A percentile compares a stretch with the other conserved stretches of the same genome.
phyloP scores from a whole-genome alignment of 2,329 filamentous ascomycete species.

The Zymoseptoria pseudotritici region DNA sequence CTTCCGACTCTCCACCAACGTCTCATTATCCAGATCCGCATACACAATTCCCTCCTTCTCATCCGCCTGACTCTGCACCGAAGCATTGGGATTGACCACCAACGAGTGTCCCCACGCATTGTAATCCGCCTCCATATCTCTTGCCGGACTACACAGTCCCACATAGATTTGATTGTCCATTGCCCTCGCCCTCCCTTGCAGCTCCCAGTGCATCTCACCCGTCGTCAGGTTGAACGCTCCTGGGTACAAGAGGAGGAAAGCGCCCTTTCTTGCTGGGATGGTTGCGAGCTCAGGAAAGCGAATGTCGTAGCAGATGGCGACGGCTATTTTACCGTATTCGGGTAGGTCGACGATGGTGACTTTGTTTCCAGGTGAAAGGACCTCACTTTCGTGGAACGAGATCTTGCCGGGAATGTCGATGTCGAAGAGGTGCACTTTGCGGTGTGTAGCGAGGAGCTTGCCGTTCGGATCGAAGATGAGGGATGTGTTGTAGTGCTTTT shows the following conservation, averaged over 20 bases:
- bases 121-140: conserved; percentile 70
- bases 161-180: conserved; percentile 95
- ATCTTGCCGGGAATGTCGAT: conserved; percentile 97
- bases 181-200: conserved; percentile 74
- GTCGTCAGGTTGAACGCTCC: conserved; percentile 97
- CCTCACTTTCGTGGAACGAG: conserved; percentile 81
- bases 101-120: conserved; percentile 89
- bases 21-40: conserved; percentile 60
- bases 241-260: conserved; percentile 83
- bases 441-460: conserved; percentile 73
- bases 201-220: conserved; percentile 81
- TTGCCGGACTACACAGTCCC: conserved; percentile 81
- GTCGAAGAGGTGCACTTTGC: conserved; percentile 95
- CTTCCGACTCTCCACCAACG: conserved; percentile 67
- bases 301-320: conserved; percentile 97
- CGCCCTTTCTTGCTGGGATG: conserved; percentile 77
- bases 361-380: conserved; percentile 76
- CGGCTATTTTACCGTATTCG: conserved; percentile 75
- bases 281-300: conserved; percentile 91
- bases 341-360: conserved; percentile 80
- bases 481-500: conserved; percentile 84
- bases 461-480: conserved; percentile 75
- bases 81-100: conserved; percentile 79
- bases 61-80: conserved; percentile 69
- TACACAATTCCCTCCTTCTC: conserved; percentile 71